Evolutionary conservation across 768 basidiomycete genomes (phyloP), one percentile per base, ranked within the genome.

Genomic region (Russula dissimulans): DNA sequence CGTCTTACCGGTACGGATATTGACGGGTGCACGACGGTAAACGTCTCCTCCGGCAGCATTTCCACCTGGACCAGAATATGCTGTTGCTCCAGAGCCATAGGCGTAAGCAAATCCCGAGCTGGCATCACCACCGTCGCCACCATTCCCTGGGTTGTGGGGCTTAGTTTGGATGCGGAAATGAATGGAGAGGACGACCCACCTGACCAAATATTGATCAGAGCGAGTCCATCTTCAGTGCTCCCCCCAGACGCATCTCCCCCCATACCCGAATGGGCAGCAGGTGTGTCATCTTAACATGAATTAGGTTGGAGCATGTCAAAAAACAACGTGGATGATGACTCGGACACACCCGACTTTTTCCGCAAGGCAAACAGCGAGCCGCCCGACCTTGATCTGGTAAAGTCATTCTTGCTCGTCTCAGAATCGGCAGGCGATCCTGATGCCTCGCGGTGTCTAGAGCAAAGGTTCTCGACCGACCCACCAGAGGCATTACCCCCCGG

Each of bases 111-210:
- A 22, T 26, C 62, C 62, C 1, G 62, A 63, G 34, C 31, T 51
- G 29, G 65, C 64, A 12, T 54, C 47, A 18, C 66, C 65, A 7
- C 66, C 66, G n/a, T 67, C 43, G 2, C 66, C 66, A 12, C 65
- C 66, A 29, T 67, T 67, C 22, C 52, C 57, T 66, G 34, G 10
- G 15, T 50, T 32, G 31, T 5, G n/a, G 12, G n/a, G 34, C 17
- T 50, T 17, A 61, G 56, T 36, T 18, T 26, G 31, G 38, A 15
- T 17, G 38, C 14, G n/a, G 38, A 26, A 55, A 12, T 38, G 18
- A 6, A 42, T 17, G 14, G 18, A 38, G 42, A 43, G 46, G 15
- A 29, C 8, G 47, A 65, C 64, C 17, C 8, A 66, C 65, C 58
- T 9, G 66, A 66, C 46, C 53, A 41, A 39, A 66, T 11, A 41